Evolutionary conservation across 805 yeast genomes (phyloP).

Genomic region (Myxozyma vanderwaltii): DNA sequence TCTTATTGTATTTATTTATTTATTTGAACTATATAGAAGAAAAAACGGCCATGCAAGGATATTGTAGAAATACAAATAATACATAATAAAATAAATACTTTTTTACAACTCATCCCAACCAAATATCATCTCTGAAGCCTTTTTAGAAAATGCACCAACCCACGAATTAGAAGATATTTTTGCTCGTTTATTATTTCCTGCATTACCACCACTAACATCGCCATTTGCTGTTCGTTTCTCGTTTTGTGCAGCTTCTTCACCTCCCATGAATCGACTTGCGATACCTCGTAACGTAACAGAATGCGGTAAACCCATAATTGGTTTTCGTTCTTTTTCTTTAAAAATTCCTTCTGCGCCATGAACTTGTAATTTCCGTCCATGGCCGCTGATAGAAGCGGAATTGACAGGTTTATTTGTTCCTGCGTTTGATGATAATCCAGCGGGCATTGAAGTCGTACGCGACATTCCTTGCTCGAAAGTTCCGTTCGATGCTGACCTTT

Average conservation of each 20-base stretch:
- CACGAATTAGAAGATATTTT: slow-evolving; percentile 35
- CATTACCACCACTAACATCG: slow-evolving; percentile 4
- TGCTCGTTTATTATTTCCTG: slow-evolving; percentile 11
- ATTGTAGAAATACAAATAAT: too few species aligned
- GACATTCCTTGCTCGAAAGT: slow-evolving; percentile 8
- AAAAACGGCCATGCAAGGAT: too few species aligned
- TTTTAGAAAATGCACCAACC: slow-evolving; percentile 40
- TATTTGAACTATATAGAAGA: too few species aligned
- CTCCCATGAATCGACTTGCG: slow-evolving; percentile 25
- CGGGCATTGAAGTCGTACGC: slow-evolving; percentile 31
- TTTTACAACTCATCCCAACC: slow-evolving; percentile 55
- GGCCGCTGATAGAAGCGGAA: not conserved
- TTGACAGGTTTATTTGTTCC: not conserved
- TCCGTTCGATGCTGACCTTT: not conserved
- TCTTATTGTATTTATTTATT: too few species aligned
- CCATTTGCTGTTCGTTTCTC: not conserved
- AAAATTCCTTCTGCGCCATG: slow-evolving; percentile 38
- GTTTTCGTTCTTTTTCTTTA: slow-evolving; percentile 32
- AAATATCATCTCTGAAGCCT: slow-evolving; percentile 53
- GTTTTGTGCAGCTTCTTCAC: not conserved
- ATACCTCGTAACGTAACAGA: slow-evolving; percentile 24
- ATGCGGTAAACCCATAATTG: slow-evolving; percentile 16
- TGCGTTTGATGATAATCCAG: slow-evolving; percentile 12
- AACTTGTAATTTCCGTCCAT: slow-evolving; percentile 24
- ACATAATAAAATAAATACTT: too few species aligned